Evolutionary conservation across 106 monocot species (phyloP).

Genomic region (Apostasia ramifera): DNA sequence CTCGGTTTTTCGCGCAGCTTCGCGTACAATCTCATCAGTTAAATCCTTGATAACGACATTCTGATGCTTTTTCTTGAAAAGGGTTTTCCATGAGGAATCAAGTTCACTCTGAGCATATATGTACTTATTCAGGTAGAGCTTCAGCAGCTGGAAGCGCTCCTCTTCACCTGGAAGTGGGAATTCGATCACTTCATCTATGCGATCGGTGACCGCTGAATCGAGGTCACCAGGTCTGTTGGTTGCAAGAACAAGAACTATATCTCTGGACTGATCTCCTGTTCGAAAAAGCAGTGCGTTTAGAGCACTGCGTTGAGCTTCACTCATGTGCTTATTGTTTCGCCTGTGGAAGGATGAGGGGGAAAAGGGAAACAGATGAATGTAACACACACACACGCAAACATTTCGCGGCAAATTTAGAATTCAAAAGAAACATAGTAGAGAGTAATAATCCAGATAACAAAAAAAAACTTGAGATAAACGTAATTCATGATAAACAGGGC

Average conservation of each 20-base stretch:
- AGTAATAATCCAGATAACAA: not conserved
- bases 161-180: conserved; percentile 80
- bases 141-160: conserved; percentile 76
- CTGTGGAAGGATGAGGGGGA: conserved; percentile 19
- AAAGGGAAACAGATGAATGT: not conserved
- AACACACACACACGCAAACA: not conserved
- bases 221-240: conserved; percentile 94
- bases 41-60: conserved; percentile 44
- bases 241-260: conserved; percentile 90
- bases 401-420: not conserved
- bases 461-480: not conserved
- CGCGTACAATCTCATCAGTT: conserved; percentile 52
- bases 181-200: conserved; percentile 91
- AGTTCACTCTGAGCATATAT: conserved; percentile 23
- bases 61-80: conserved; percentile 43
- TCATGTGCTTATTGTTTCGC: conserved; percentile 83
- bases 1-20: conserved; percentile 59
- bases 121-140: conserved; percentile 71
- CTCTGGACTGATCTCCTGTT: conserved; percentile 90
- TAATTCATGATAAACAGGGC: no score
- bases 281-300: conserved; percentile 92
- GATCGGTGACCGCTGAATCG: conserved; percentile 78
- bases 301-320: conserved; percentile 93
- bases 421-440: not conserved
- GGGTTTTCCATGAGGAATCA: conserved; percentile 16